Conservation (phyloP, 345 rosid genomes). For the Clausena lansium region DNA sequence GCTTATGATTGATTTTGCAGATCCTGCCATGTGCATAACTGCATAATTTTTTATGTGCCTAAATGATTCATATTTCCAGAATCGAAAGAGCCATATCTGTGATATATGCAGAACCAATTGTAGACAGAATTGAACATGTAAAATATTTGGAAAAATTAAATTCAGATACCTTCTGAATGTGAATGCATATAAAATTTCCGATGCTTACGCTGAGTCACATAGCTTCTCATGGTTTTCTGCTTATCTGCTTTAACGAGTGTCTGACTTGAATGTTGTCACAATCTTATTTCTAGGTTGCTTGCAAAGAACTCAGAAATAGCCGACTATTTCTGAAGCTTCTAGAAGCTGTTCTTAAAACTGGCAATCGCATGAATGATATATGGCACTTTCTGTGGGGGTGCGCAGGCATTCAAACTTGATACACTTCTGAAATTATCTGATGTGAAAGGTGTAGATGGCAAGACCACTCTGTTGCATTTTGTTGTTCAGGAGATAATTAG, state of each 20-base stretch:
- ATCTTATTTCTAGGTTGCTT: conserved; percentile 59
- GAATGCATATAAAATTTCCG: background rate
- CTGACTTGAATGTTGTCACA: background rate
- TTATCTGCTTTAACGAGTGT: background rate
- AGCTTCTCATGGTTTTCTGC: background rate
- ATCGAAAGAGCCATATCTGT: background rate
- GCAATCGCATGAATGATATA: conserved; percentile 97
- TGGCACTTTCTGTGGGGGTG: conserved; percentile 97
- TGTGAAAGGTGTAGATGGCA: conserved; percentile 93
- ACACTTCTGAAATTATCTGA: conserved; percentile 93
- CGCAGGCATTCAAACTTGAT: conserved; percentile 97
- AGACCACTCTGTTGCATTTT: conserved; percentile 94
- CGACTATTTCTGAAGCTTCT: conserved; percentile 88
- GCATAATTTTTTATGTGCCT: background rate
- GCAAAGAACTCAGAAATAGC: conserved; percentile 80
- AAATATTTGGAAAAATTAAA: background rate
- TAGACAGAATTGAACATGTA: background rate
- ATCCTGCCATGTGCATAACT: background rate
- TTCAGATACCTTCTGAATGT: background rate
- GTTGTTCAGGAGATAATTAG: conserved; percentile 95
- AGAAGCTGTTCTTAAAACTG: conserved; percentile 99
- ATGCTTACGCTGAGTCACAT: background rate
- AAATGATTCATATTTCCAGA: background rate
- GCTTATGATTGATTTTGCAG: background rate
- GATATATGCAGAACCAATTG: background rate